Base-by-base conservation (phyloP, 2,329 filamentous ascomycete species). In the Ceratocystiopsis brevicomis region DNA sequence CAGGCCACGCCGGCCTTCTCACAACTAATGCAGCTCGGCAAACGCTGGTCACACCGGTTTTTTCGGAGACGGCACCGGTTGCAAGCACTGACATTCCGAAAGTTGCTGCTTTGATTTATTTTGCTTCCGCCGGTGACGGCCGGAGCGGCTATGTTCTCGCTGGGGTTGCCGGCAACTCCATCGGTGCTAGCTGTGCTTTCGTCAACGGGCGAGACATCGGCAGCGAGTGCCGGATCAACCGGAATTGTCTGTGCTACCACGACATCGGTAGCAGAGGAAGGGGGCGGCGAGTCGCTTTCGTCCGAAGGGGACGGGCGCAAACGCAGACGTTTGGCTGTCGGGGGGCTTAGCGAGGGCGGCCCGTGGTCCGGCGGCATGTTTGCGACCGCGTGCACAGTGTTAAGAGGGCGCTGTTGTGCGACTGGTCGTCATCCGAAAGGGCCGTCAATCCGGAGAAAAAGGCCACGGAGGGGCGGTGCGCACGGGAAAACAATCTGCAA, bases 1-100 rank as follows among this genome's bases (percentile, higher is more conserved):
- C 90, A 96, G 51, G 82, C 79, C 39, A 92, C 83, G 46, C 74
- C 73, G n/a, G 83, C 87, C 64, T 95, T 95, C 58, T 87, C 85
- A 61, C 88, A 96, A 52, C 83, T 84, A 37, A 82, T 79, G 59
- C 88, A 96, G 53, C 82, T 84, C 10, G 88, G 88, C 48, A 96
- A 69, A 50, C 81, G 79, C 68, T 95, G 88, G 61, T 96, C 88
- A 61, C 88, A 96, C 43, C 86, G 73, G 58, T 95, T 96, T 67
- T 96, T 96, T 54, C 88, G 75, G 58, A 92, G 64, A 39, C 88
- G 75, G 60, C 88, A 96, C 37, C 86, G 76, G 64, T 95, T 94
- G 62, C 88, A 96, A 45, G 88, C 88, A 59, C 83, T 92, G 50
- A 96, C 88, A 59, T 87, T 88, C 53, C 82, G 78, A 55, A 88